A percentile compares a stretch with the other conserved stretches of the same genome.
phyloP scores from a whole-genome alignment of 148 eudicot genomes.

The Persicaria tinctoria region DNA sequence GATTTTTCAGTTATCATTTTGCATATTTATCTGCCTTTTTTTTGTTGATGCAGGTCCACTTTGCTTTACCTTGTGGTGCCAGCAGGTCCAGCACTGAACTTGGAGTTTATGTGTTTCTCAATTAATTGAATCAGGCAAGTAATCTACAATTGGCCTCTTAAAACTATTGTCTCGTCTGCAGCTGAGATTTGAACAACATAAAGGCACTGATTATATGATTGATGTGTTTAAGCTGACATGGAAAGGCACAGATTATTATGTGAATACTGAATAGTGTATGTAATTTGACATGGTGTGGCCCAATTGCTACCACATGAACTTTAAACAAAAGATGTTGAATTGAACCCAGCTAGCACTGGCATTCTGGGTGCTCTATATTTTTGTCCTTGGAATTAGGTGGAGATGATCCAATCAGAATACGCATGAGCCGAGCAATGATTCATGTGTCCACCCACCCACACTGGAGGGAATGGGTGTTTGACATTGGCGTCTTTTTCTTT shows the following conservation, averaged over 20 bases:
- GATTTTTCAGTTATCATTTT: neutral
- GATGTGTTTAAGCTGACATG: too few species aligned
- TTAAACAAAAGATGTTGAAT: neutral
- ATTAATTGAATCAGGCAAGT: neutral
- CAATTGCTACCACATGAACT: neutral
- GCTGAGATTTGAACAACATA: neutral
- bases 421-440: conserved; percentile 6
- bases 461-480: neutral
- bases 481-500: neutral
- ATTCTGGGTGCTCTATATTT: neutral
- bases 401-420: conserved; percentile 1
- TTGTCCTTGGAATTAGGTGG: conserved; percentile 2
- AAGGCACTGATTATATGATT: neutral
- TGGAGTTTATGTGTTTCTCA: neutral
- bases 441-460: neutral
- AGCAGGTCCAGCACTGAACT: neutral
- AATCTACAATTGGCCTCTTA: neutral
- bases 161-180: neutral
- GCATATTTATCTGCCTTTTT: neutral
- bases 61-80: neutral
- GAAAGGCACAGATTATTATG: too few species aligned
- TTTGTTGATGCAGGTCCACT: conserved; percentile 8
- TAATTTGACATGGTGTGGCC: neutral
- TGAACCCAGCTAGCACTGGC: conserved; percentile 9
- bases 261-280: neutral